Conservation (phyloP, 345 rosid genomes). For the Syzygium jambos region DNA sequence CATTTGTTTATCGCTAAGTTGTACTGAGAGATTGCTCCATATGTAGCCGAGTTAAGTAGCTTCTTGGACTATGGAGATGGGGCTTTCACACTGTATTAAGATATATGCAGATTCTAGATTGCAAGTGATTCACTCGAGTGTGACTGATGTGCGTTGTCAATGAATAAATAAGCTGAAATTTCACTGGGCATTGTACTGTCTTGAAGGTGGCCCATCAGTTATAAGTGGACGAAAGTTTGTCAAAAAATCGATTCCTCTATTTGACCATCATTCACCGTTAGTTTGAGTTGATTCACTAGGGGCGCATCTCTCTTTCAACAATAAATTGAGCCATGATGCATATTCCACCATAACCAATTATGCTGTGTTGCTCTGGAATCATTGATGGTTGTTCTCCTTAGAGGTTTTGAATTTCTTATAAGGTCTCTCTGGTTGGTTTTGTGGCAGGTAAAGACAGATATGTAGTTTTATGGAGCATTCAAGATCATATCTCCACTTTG, state of each 20-base stretch:
- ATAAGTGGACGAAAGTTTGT: background rate
- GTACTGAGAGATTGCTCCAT: background rate
- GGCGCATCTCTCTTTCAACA: background rate
- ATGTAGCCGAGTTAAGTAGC: background rate
- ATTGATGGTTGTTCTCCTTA: background rate
- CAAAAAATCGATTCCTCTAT: background rate
- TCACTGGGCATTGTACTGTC: background rate
- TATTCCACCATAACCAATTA: background rate
- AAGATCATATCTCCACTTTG: slow-evolving; percentile 45
- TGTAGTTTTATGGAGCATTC: slow-evolving; percentile 61
- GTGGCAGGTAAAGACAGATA: slow-evolving; percentile 48
- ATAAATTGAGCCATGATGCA: background rate
- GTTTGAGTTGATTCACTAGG: background rate
- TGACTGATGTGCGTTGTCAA: background rate
- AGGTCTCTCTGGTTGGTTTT: background rate
- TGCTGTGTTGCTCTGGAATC: background rate
- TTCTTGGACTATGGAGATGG: background rate
- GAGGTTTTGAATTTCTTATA: background rate
- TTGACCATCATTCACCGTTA: background rate
- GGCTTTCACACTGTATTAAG: background rate
- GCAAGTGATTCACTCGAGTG: background rate
- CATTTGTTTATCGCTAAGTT: background rate
- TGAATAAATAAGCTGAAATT: background rate
- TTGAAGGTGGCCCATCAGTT: background rate
- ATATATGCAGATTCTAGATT: background rate